phyloP scores from a whole-genome alignment of 495 filamentous ascomycete species.

The Neurospora cerealis region DNA sequence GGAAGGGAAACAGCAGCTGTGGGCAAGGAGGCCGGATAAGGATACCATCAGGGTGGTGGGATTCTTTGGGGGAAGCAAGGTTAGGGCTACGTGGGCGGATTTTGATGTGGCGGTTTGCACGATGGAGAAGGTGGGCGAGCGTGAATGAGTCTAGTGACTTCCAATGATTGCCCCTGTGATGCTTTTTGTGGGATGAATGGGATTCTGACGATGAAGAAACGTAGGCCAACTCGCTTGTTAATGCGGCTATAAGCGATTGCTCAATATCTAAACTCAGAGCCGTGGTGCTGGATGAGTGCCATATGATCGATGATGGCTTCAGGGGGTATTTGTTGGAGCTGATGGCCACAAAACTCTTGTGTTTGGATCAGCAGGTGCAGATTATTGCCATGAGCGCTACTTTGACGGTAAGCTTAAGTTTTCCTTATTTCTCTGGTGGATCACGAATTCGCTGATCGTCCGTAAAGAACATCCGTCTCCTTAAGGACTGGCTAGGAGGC shows the following conservation, averaged over 20 bases:
- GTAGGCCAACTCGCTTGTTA: constrained; percentile 72
- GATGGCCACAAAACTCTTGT: constrained; percentile 67
- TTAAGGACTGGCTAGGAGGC: constrained; percentile 64
- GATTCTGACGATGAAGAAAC: constrained; percentile 9
- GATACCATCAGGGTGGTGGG: constrained; percentile 54
- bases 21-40: constrained; percentile 34
- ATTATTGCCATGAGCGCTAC: constrained; percentile 82
- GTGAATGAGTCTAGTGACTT: not conserved
- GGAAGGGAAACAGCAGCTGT: constrained; percentile 17
- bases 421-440: not conserved
- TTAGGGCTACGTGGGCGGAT: constrained; percentile 57
- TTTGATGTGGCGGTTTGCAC: constrained; percentile 76
- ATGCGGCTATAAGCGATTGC: constrained; percentile 63
- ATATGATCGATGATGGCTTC: constrained; percentile 72
- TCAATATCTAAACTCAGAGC: constrained; percentile 53
- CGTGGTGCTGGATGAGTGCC: constrained; percentile 70
- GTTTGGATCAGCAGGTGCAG: constrained; percentile 59
- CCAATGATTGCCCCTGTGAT: too few relatives aligned
- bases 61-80: constrained; percentile 64
- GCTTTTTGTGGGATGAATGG: not conserved
- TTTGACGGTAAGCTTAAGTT: constrained; percentile 42
- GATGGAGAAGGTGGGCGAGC: constrained; percentile 59
- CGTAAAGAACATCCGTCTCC: constrained; percentile 53
- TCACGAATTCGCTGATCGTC: not conserved
- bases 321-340: constrained; percentile 76